Percentiles rank a stretch among this genome's conserved stretches.
Evolutionary conservation across 805 yeast genomes (phyloP).

Genomic region (Helenozyma baotianmanensis): DNA sequence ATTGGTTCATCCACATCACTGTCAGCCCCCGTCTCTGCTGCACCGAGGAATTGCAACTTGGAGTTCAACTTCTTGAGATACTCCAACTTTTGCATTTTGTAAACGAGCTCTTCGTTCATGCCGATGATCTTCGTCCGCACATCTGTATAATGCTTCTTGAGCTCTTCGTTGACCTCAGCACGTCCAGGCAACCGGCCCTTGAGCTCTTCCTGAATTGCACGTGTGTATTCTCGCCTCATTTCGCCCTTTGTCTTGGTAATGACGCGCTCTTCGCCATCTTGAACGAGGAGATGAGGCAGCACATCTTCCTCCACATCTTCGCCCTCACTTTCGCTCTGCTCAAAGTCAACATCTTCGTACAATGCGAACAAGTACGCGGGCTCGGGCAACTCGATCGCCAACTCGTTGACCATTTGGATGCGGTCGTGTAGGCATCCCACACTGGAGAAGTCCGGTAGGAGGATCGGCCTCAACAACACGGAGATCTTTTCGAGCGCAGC

Average conservation of each 20-base stretch:
- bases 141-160: constrained; percentile 6
- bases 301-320: constrained; percentile 1
- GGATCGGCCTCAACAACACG: constrained; percentile 22
- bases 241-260: constrained; percentile 2
- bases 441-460: constrained; percentile 20
- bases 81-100: constrained; percentile 25
- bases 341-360: constrained; percentile 6
- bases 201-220: constrained; percentile 1
- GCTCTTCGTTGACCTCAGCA: constrained; percentile 3
- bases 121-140: constrained; percentile 7
- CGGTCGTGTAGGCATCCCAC: constrained; percentile 11
- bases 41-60: constrained; percentile 6
- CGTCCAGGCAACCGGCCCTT: not conserved
- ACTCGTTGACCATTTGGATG: constrained; percentile 18
- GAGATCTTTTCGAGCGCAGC: constrained; percentile 21
- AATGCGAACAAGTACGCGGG: constrained; percentile 24
- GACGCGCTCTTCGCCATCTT: constrained; percentile 18
- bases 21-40: constrained; percentile 8
- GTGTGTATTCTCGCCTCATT: constrained; percentile 1
- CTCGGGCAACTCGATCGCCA: constrained; percentile 32
- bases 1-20: constrained; percentile 18
- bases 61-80: constrained; percentile 18
- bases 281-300: constrained; percentile 8
- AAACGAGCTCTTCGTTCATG: constrained; percentile 18
- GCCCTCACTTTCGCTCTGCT: constrained; percentile 1